Conservation (phyloP, 208 protist genomes). For the Phytomonas serpens region DNA sequence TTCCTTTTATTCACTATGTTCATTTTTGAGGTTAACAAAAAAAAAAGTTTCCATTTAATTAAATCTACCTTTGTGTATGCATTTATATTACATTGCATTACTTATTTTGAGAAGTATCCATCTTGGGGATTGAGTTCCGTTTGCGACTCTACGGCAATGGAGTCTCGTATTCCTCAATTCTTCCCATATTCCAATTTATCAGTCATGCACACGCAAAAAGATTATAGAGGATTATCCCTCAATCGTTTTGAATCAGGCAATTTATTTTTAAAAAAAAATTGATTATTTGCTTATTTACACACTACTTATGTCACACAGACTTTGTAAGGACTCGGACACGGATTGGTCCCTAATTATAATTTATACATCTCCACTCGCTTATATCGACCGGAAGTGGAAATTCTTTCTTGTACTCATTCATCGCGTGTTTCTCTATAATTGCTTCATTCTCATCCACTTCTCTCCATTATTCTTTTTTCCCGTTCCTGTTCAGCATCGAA, state of each 20-base stretch:
- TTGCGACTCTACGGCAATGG: neutral
- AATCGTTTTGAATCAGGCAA: neutral
- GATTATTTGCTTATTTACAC: neutral
- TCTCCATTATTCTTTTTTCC: slow-evolving; percentile 9
- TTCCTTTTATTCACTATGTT: neutral
- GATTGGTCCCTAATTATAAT: slow-evolving; percentile 1
- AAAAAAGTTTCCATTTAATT: neutral
- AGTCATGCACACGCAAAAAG: neutral
- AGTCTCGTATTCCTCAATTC: neutral
- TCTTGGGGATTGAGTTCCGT: neutral
- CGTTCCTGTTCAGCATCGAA: neutral
- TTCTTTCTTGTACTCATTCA: neutral
- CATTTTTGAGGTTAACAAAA: neutral
- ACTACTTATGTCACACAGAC: slow-evolving; percentile 7
- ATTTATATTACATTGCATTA: neutral
- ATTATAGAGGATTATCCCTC: slow-evolving; percentile 2
- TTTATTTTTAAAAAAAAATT: slow-evolving; percentile 5
- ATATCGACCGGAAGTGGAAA: neutral
- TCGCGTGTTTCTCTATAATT: neutral
- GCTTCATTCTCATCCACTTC: slow-evolving; percentile 2
- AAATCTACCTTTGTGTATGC: neutral
- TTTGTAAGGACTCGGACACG: slow-evolving; percentile 6
- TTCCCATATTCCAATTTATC: neutral
- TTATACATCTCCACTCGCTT: neutral
- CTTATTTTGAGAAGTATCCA: neutral